Percentiles rank a stretch among this genome's conserved stretches.
phyloP scores from a whole-genome alignment of 1,284 basidiomycete genomes.

The Malassezia equina region DNA sequence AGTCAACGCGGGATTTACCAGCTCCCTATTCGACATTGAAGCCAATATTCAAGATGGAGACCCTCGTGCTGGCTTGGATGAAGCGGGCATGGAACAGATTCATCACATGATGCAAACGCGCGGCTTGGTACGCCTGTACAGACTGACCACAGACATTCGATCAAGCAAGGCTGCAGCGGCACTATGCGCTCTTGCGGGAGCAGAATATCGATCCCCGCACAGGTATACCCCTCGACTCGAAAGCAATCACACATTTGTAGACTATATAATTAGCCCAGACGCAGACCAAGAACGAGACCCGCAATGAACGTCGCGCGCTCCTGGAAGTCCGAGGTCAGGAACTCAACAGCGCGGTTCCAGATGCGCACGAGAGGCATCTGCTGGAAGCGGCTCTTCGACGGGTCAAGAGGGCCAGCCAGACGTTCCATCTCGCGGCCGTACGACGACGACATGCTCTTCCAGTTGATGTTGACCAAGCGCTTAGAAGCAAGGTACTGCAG shows the following conservation, averaged over 20 bases:
- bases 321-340: conserved; percentile 86
- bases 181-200: conserved; percentile 24
- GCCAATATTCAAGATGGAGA: conserved; percentile 33
- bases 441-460: conserved; percentile 54
- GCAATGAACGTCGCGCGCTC: conserved; percentile 55
- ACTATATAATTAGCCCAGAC: conserved; percentile 49
- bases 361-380: conserved; percentile 50
- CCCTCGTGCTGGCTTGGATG: conserved; percentile 29
- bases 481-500: conserved; percentile 42
- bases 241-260: conserved; percentile 32
- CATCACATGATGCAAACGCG: conserved; percentile 32
- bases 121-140: conserved; percentile 20
- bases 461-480: conserved; percentile 65
- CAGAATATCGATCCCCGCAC: conserved; percentile 42
- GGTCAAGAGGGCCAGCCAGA: conserved; percentile 52
- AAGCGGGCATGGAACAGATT: conserved; percentile 30
- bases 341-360: conserved; percentile 67
- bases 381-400: conserved; percentile 8
- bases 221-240: conserved; percentile 37
- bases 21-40: conserved; percentile 37
- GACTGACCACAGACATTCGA: conserved; percentile 28
- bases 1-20: conserved; percentile 23
- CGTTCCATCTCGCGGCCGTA: conserved; percentile 69
- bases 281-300: conserved; percentile 52
- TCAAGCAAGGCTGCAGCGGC: conserved; percentile 37